phyloP scores from a whole-genome alignment of 441 rosid species.

The Geranium incanum region DNA sequence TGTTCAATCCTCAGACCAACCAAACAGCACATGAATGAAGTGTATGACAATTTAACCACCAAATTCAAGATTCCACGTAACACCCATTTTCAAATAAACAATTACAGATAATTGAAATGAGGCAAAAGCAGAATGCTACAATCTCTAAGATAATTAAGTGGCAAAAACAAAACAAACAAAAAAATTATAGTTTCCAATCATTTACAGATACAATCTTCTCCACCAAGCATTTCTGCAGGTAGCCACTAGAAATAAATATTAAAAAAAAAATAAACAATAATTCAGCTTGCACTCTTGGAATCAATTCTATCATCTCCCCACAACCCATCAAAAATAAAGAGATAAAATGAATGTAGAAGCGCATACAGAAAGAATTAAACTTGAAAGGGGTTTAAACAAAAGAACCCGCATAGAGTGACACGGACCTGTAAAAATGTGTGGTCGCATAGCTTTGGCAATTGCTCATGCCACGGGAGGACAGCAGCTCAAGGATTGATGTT shows the following conservation, averaged over 20 bases:
- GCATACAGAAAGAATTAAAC: conserved; percentile 36
- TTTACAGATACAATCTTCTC: neutral
- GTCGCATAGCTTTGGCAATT: neutral
- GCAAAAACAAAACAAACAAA: neutral
- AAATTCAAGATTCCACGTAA: too few species aligned
- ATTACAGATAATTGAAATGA: too few species aligned
- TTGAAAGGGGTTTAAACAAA: too few species aligned
- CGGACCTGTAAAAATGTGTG: conserved; percentile 26
- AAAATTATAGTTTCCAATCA: neutral
- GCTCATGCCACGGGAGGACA: neutral
- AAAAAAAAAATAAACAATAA: conserved; percentile 9
- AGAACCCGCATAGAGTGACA: conserved; percentile 21
- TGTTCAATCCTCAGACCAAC: too few species aligned
- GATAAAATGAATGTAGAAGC: conserved; percentile 16
- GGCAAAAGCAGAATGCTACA: too few species aligned
- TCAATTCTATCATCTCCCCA: neutral
- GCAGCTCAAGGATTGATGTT: conserved; percentile 68
- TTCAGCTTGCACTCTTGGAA: conserved; percentile 11
- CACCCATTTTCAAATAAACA: too few species aligned
- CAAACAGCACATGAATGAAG: too few species aligned
- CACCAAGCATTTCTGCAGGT: too few species aligned
- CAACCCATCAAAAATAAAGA: neutral
- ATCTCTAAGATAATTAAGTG: neutral
- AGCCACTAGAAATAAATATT: too few species aligned
- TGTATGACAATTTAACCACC: too few species aligned